Evolutionary conservation across 768 basidiomycete species (phyloP).

Genomic region (Gautieria morchelliformis): DNA sequence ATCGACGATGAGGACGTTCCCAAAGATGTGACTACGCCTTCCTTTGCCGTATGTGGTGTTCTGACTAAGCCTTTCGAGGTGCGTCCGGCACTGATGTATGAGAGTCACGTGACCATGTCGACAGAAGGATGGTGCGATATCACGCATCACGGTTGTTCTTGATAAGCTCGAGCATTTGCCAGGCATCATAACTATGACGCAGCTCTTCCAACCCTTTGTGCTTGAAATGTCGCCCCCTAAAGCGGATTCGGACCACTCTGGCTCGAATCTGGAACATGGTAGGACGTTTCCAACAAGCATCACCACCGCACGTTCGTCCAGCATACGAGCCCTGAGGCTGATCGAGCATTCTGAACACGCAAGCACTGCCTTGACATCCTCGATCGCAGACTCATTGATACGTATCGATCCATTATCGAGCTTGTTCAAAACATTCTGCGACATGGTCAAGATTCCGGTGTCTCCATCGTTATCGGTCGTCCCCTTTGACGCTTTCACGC

Average conservation of each 20-base stretch:
- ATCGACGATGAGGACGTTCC: conserved; percentile 15
- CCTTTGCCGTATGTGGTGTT: too few species aligned
- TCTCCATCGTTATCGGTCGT: conserved; percentile 29
- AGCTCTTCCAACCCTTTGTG: conserved; percentile 52
- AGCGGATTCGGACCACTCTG: background rate
- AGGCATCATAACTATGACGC: conserved; percentile 80
- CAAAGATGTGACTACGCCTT: background rate
- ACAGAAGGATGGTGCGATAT: conserved; percentile 36
- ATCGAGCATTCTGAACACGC: conserved; percentile 72
- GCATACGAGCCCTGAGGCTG: conserved; percentile 68
- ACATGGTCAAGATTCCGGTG: conserved; percentile 44
- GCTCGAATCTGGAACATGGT: background rate
- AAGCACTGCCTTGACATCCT: conserved; percentile 52
- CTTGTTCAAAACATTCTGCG: conserved; percentile 69
- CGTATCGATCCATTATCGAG: conserved; percentile 63
- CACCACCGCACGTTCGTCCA: background rate
- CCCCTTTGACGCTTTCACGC: conserved; percentile 26
- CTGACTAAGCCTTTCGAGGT: too few species aligned
- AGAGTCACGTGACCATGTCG: too few species aligned
- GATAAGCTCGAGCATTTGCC: conserved; percentile 87
- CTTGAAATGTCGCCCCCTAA: background rate
- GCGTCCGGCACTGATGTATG: too few species aligned
- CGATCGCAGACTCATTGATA: conserved; percentile 52
- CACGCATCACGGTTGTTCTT: conserved; percentile 74
- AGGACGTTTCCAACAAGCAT: too few species aligned